Conservation (phyloP, 1,284 basidiomycete genomes). For the Amylostereum chailletii region DNA sequence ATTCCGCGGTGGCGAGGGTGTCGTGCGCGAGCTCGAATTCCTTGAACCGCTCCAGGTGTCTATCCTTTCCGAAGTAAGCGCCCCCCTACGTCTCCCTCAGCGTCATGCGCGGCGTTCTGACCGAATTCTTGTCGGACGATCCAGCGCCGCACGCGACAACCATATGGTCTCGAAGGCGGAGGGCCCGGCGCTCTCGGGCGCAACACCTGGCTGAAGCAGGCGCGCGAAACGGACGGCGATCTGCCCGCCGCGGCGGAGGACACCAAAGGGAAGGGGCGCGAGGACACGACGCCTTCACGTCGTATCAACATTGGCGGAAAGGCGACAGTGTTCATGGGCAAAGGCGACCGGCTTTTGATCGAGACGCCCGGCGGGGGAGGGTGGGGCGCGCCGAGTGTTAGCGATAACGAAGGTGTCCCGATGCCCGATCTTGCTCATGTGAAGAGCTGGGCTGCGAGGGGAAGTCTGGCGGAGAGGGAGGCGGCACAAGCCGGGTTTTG, state of each 20-base stretch:
- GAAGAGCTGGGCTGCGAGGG: slow-evolving; percentile 61
- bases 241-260: slow-evolving; percentile 20
- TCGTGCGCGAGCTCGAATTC: slow-evolving; percentile 84
- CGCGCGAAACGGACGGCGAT: slow-evolving; percentile 65
- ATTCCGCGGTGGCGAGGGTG: slow-evolving; percentile 83
- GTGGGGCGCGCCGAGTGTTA: slow-evolving; percentile 57
- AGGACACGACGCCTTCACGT: slow-evolving; percentile 25
- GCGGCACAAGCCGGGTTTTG: slow-evolving; percentile 60
- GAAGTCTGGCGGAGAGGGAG: slow-evolving; percentile 65
- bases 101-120: not conserved
- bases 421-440: slow-evolving; percentile 24
- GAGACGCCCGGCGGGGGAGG: slow-evolving; percentile 93
- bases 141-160: slow-evolving; percentile 78
- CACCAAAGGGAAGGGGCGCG: slow-evolving; percentile 17
- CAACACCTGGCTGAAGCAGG: slow-evolving; percentile 86
- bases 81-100: not conserved
- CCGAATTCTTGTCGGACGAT: not conserved
- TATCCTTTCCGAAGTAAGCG: slow-evolving; percentile 70
- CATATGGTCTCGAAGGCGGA: slow-evolving; percentile 89
- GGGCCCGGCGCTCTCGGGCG: slow-evolving; percentile 67
- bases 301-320: slow-evolving; percentile 90
- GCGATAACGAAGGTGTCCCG: slow-evolving; percentile 18
- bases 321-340: slow-evolving; percentile 81
- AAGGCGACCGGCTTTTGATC: slow-evolving; percentile 73
- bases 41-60: slow-evolving; percentile 81